These are phyloP conservation scores for Oemleria cerasiformis DNA, from an alignment of 306 rosid species.

Conservation along the genomic window DNA sequence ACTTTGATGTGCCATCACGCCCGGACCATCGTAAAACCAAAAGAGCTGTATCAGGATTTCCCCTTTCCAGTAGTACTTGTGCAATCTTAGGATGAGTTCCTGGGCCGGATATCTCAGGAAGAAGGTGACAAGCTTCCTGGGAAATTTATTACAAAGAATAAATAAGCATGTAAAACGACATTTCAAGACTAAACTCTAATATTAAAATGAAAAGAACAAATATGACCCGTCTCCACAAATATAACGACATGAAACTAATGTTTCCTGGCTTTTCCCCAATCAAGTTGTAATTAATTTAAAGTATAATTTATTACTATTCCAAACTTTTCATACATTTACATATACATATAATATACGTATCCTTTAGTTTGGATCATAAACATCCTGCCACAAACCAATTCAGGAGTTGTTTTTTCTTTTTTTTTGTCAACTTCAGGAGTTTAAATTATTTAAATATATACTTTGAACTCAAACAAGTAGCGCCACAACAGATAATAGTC, in stretches of 20 bases:
- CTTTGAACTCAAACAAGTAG: conserved; percentile 1
- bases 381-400: neutral
- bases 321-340: neutral
- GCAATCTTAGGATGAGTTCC: conserved; percentile 89
- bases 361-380: neutral
- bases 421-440: no score
- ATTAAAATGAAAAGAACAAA: conserved; percentile 6
- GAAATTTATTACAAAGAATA: conserved; percentile 23
- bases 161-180: conserved; percentile 12
- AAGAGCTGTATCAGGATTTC: conserved; percentile 81
- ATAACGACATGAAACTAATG: conserved; percentile 9
- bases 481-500: neutral
- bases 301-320: neutral
- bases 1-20: conserved; percentile 58
- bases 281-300: neutral
- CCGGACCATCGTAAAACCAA: conserved; percentile 95
- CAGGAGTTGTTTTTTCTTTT: no score
- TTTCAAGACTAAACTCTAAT: conserved; percentile 20
- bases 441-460: no score
- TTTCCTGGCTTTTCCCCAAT: neutral
- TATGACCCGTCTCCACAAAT: neutral
- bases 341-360: no score
- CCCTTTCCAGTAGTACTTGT: conserved; percentile 87
- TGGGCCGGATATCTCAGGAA: conserved; percentile 87
- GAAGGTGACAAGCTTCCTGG: conserved; percentile 88